Percentiles rank a stretch among this genome's conserved stretches.
Conservation (phyloP, 768 basidiomycete species). For the Nidularia pulvinata region DNA sequence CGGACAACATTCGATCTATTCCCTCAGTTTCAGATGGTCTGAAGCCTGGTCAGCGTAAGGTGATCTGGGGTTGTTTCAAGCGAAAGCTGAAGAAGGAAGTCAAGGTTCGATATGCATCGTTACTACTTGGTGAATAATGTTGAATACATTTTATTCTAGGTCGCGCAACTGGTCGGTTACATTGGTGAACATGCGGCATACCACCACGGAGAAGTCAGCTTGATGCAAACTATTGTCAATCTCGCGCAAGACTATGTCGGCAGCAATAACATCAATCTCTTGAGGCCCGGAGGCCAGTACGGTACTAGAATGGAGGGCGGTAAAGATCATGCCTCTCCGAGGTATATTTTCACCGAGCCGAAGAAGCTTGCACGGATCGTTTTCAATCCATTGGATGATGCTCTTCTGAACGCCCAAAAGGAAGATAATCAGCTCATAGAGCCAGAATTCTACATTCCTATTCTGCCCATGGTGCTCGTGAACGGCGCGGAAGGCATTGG, state of each 20-base stretch:
- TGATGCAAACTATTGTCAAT: constrained; percentile 89
- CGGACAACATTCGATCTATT: constrained; percentile 97
- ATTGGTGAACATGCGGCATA: constrained; percentile 93
- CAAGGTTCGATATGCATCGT: constrained; percentile 51
- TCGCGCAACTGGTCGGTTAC: constrained; percentile 95
- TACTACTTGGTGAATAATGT: background rate
- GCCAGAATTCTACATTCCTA: constrained; percentile 93
- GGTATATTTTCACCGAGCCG: constrained; percentile 93
- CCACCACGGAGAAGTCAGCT: constrained; percentile 92
- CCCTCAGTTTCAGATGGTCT: constrained; percentile 93
- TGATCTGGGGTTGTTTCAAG: constrained; percentile 96
- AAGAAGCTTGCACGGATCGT: constrained; percentile 72
- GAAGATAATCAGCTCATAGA: constrained; percentile 90
- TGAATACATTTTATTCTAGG: constrained; percentile 35
- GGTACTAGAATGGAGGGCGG: constrained; percentile 94
- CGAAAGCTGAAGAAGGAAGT: constrained; percentile 90
- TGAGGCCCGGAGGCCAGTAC: constrained; percentile 91
- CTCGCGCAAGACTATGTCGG: constrained; percentile 95
- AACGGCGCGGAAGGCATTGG: constrained; percentile 99
- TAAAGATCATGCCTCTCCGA: constrained; percentile 94
- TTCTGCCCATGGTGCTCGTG: constrained; percentile 85
- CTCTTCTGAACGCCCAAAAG: constrained; percentile 77
- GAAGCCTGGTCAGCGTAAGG: constrained; percentile 97
- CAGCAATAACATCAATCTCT: constrained; percentile 91
- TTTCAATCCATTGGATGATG: constrained; percentile 85